phyloP scores from a whole-genome alignment of 139 green algal genomes.

The Yamagishiella unicocca region DNA sequence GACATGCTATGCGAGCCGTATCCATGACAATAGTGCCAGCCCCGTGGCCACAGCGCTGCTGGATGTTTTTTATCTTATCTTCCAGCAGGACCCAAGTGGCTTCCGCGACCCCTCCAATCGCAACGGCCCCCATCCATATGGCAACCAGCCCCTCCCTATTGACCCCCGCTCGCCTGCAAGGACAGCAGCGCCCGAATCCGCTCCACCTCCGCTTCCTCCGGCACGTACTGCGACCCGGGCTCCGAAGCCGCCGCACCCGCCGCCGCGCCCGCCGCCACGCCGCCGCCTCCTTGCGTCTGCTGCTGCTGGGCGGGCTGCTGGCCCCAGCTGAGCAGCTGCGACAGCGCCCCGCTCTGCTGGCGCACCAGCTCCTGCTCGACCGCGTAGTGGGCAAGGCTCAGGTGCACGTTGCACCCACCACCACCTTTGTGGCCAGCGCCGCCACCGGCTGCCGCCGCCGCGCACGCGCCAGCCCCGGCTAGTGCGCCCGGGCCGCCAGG shows the following conservation, averaged over 20 bases:
- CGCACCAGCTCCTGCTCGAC: constrained; percentile 32
- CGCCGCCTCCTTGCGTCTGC: background rate
- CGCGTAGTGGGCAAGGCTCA: background rate
- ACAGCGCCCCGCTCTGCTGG: constrained; percentile 2
- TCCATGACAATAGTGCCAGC: too few species aligned
- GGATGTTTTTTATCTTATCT: background rate
- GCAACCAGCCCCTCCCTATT: too few species aligned
- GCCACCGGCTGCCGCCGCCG: too few species aligned
- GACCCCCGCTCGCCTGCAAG: constrained; percentile 21
- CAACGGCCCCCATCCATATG: too few species aligned
- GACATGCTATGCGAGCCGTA: too few species aligned
- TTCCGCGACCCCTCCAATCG: too few species aligned
- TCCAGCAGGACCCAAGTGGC: background rate
- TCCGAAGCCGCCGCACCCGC: background rate
- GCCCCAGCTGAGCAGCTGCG: constrained; percentile 34
- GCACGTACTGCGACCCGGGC: background rate
- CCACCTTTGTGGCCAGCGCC: too few species aligned
- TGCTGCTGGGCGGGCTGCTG: background rate
- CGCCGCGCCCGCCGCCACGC: background rate
- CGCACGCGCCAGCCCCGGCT: too few species aligned
- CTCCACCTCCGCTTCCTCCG: constrained; percentile 13
- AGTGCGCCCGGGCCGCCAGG: too few species aligned
- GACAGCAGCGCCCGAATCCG: constrained; percentile 17
- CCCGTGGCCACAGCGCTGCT: too few species aligned
- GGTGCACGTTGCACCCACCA: too few species aligned